A percentile compares a stretch with the other conserved stretches of the same genome.
Evolutionary conservation across 768 basidiomycete genomes (phyloP).

Genomic region (Termitomyces sp.): DNA sequence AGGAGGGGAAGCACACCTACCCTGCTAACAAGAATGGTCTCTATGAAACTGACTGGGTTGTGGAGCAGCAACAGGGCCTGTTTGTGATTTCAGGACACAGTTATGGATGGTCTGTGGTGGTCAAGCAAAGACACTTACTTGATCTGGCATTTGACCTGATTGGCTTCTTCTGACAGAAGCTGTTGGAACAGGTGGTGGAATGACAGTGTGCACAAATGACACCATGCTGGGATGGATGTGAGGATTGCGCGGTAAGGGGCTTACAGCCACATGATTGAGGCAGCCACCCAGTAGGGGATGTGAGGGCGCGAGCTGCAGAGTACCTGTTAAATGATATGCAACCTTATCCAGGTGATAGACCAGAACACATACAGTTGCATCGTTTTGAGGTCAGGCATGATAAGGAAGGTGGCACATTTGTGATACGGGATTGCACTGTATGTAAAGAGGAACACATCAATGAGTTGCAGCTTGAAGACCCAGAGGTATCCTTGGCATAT

Average conservation of each 20-base stretch:
- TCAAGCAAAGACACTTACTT: not conserved
- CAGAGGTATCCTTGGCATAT: not conserved
- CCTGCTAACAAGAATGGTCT: not conserved
- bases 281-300: not conserved
- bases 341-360: constrained; percentile 1
- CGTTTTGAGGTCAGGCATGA: not conserved
- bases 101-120: not conserved
- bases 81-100: not conserved
- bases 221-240: not conserved
- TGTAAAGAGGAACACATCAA: not conserved
- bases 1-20: not conserved
- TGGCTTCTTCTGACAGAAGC: not conserved
- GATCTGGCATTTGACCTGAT: not conserved
- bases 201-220: too few species aligned
- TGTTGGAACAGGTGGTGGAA: not conserved
- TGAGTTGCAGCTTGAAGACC: not conserved
- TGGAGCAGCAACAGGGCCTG: not conserved
- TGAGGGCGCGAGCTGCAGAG: not conserved
- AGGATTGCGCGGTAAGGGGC: not conserved
- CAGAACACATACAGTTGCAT: not conserved
- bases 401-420: fast-evolving
- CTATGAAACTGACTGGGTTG: not conserved
- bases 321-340: not conserved
- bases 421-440: not conserved
- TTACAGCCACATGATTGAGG: not conserved